Base-by-base conservation (phyloP, 148 eudicot genomes). In the Rhododendron vialii region DNA sequence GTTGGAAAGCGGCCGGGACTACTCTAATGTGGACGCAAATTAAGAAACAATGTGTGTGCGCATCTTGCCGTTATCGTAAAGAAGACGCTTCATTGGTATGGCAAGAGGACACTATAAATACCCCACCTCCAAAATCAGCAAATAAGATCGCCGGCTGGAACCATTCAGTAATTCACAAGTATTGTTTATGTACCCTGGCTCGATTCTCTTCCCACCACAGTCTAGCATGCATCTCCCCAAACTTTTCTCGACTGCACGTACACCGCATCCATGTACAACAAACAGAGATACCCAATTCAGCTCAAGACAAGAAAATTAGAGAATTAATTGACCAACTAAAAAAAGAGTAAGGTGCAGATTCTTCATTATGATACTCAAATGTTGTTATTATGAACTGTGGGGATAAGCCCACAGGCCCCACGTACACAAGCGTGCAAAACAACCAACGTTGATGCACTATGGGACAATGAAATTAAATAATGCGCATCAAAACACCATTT, bases 191-290 rank as follows among this genome's bases (percentile, higher is more conserved):
- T 89, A 97, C 90, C 90, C 99, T 91, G 84, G 95, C 93, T 85
- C 99, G 92, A 88, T 97, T 97, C 88, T 97, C 98, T 83, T 95
- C 99, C 99, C 99, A 97, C 99, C 99, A 97, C 28, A 95, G 86
- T 83, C 96, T 89, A 67, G 99, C 99, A 88, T 95, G 96, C 89
- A 97, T 89, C 89, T 97, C 99, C 69, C 95, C 99, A 83, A 93
- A 97, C 83, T 92, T 92, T 87, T 95, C 99, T 51, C 99, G 99
- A 85, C 99, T 97, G 99, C 90, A 89, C 67, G 6, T 53, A 69
- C 53, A 12, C 51, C 33, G 35, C 3, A 50, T n/a, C 20, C 75
- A 69, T 3, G 28, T 1, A 71, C 57, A 81, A 41, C 53, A 67
- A 67, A 33, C 41, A 41, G 45, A n/a, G 57, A 43, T 61, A 78